These are phyloP conservation scores for Tilletia caries DNA, from an alignment of 1,284 basidiomycete species.

Conservation along the genomic window DNA sequence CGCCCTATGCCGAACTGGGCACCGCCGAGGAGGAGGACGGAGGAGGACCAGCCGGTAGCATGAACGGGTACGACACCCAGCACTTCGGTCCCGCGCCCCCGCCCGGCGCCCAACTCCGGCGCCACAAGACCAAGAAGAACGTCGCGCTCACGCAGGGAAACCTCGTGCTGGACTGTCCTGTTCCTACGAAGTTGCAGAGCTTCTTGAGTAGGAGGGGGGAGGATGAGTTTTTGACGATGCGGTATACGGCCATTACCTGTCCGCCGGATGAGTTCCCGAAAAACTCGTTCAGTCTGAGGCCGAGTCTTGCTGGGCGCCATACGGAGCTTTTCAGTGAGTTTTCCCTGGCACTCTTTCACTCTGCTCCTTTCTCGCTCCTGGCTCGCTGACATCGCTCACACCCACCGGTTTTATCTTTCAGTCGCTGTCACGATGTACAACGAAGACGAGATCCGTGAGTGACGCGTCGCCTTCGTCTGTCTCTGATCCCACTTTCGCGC, in stretches of 20 bases:
- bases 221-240: conserved; percentile 76
- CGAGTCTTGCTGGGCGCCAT: conserved; percentile 72
- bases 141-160: conserved; percentile 53
- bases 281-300: conserved; percentile 77
- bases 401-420: background rate
- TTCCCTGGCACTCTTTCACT: background rate
- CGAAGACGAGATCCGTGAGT: conserved; percentile 72
- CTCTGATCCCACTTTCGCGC: too few species aligned
- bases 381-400: background rate
- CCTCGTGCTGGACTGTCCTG: conserved; percentile 53
- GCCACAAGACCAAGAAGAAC: conserved; percentile 55
- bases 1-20: conserved; percentile 1
- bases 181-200: conserved; percentile 56
- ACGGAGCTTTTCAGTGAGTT: conserved; percentile 72
- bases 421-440: conserved; percentile 78
- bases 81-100: conserved; percentile 50
- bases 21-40: background rate
- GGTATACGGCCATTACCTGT: conserved; percentile 49
- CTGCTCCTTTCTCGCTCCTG: background rate
- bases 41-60: background rate
- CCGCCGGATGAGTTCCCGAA: conserved; percentile 81
- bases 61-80: conserved; percentile 27
- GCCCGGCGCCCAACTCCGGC: conserved; percentile 45
- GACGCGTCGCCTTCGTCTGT: background rate
- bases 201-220: conserved; percentile 75